These are phyloP conservation scores for Solanum arcanum DNA, from an alignment of 257 asterid genomes.

Conservation along the genomic window DNA sequence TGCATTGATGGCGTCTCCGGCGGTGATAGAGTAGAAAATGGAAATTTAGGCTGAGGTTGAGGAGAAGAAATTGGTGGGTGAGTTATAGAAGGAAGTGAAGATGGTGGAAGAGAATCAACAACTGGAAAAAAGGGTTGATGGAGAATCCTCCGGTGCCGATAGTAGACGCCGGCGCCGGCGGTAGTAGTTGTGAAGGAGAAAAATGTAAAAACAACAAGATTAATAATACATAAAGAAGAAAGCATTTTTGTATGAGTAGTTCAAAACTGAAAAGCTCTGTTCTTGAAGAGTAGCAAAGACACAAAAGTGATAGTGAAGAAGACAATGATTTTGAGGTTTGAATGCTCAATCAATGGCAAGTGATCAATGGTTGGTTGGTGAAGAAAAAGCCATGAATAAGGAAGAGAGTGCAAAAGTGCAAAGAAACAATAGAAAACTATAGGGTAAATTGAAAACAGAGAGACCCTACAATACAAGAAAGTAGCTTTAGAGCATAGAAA, in stretches of 20 bases:
- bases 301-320: background rate
- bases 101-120: conserved; percentile 23
- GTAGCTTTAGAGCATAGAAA: background rate
- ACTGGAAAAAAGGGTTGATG: conserved; percentile 61
- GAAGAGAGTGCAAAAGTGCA: background rate
- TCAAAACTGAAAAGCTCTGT: background rate
- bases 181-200: conserved; percentile 1
- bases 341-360: background rate
- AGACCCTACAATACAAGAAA: background rate
- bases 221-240: background rate
- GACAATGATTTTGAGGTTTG: background rate
- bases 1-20: background rate
- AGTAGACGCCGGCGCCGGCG: conserved; percentile 14
- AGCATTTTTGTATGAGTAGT: background rate
- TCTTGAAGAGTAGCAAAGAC: background rate
- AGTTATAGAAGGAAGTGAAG: conserved; percentile 15
- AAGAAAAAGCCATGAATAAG: background rate
- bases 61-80: conserved; percentile 34
- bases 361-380: background rate
- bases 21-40: background rate
- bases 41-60: background rate
- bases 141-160: conserved; percentile 45
- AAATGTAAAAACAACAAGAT: background rate
- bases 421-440: background rate
- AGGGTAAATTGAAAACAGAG: background rate